Conservation (phyloP, 306 rosid species). For the Casuarina equisetifolia region DNA sequence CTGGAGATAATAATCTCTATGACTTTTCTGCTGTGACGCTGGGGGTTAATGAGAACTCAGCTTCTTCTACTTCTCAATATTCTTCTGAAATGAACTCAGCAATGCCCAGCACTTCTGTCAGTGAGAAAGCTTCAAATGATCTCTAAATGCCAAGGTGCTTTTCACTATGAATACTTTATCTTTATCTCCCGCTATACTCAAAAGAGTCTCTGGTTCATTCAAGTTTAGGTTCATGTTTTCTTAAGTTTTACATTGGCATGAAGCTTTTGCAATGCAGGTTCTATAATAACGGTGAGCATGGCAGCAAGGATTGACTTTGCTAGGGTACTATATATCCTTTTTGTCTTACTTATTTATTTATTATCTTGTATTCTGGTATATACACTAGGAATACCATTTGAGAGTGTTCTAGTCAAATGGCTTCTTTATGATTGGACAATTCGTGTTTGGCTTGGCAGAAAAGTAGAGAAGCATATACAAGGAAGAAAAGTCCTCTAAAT, state of each 20-base stretch:
- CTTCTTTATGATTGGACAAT: constrained; percentile 1
- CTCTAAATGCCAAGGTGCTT: constrained; percentile 50
- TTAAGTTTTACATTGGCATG: constrained; percentile 36
- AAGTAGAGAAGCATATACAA: constrained; percentile 75
- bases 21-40: constrained; percentile 37
- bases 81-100: constrained; percentile 35
- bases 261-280: constrained; percentile 56
- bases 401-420: not conserved
- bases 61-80: constrained; percentile 28
- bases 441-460: constrained; percentile 45
- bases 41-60: constrained; percentile 36
- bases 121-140: constrained; percentile 43
- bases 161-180: constrained; percentile 15
- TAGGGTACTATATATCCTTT: constrained; percentile 53
- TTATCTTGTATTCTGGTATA: constrained; percentile 8
- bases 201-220: constrained; percentile 17
- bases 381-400: not conserved
- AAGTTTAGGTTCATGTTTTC: constrained; percentile 28
- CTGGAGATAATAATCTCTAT: constrained; percentile 37
- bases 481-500: constrained; percentile 62
- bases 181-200: constrained; percentile 5
- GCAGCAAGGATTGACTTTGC: constrained; percentile 52
- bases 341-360: not conserved
- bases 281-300: constrained; percentile 43
- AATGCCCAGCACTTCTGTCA: constrained; percentile 28